These are phyloP conservation scores for Cladosporium sp. DNA, from an alignment of 2,329 filamentous ascomycete species.

Conservation along the genomic window DNA sequence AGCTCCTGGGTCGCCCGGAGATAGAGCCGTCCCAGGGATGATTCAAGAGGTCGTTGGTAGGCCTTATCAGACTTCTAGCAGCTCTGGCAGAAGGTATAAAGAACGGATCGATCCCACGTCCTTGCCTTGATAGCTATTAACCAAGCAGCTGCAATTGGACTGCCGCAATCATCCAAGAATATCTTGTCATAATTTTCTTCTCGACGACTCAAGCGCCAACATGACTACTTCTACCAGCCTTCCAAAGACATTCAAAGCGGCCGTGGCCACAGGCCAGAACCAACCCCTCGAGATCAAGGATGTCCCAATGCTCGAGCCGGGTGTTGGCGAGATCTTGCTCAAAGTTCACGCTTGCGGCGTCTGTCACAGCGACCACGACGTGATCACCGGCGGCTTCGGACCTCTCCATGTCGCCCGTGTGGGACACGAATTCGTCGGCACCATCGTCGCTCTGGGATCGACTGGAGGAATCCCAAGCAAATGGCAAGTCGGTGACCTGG, in stretches of 20 bases:
- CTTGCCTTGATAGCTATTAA: too few relatives aligned
- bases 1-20: too few relatives aligned
- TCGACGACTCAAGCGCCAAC: not conserved
- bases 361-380: conserved; percentile 59
- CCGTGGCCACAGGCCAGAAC: conserved; percentile 53
- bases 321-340: conserved; percentile 59
- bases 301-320: conserved; percentile 53
- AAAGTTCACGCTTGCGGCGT: conserved; percentile 70
- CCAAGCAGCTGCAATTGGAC: not conserved
- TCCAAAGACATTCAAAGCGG: conserved; percentile 65
- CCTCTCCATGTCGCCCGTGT: conserved; percentile 34
- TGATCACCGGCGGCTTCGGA: conserved; percentile 49
- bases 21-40: too few relatives aligned
- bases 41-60: not conserved
- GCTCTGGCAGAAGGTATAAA: not conserved
- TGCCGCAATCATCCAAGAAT: not conserved
- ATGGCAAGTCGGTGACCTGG: conserved; percentile 61
- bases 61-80: not conserved
- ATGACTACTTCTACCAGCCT: conserved; percentile 7
- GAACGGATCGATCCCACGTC: not conserved
- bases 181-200: not conserved
- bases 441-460: conserved; percentile 48
- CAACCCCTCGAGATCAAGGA: conserved; percentile 57
- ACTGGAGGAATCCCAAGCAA: conserved; percentile 54
- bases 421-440: conserved; percentile 69